Evolutionary conservation across 805 yeast genomes (phyloP), one percentile per base, ranked within the genome.

Genomic region (Candida ovalis): DNA sequence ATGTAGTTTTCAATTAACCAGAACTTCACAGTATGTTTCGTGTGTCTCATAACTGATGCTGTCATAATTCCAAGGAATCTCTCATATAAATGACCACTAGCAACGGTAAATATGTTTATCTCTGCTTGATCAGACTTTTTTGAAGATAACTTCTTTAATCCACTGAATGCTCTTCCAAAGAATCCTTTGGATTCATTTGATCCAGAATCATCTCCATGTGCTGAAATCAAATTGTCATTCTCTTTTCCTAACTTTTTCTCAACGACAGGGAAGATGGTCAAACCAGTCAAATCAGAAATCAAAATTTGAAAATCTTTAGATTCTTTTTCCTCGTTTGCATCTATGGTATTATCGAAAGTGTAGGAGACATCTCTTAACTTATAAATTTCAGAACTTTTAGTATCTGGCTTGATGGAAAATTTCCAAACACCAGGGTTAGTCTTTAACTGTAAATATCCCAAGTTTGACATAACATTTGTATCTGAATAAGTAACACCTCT

Each of bases 1-100:
- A 88, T 71, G 60, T 80, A 88, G 63, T 87, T 85, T 54, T 88
- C 96, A 51, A 90, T 74, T 13, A 92, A 69, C 97, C 97, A 90
- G 62, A 91, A 87, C 61, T 84, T 87, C 24, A 88, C 83, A 0
- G 82, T 71, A 44, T 78, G 80, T 1, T 80, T 69, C 3, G 89
- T 79, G 54, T 84, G 81, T 24, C 71, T 70, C 78, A 78, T 80
- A 1, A 88, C 91, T 3, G 94, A 85, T 0, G 80, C 80, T 46
- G 84, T 83, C 96, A 88, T 88, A n/a, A 85, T 84, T 15, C 84
- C 74, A 48, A 85, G 57, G 42, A 88, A 76, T 51, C 88, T 69
- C 61, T 88, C 96, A 62, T 88, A 88, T 35, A 82, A 65, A 53
- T 82, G 88, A 0, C 96, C 96, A 54, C 91, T 82, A 0, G 96